phyloP scores from a whole-genome alignment of 495 filamentous ascomycete species.

The Trichoderma gamsii region DNA sequence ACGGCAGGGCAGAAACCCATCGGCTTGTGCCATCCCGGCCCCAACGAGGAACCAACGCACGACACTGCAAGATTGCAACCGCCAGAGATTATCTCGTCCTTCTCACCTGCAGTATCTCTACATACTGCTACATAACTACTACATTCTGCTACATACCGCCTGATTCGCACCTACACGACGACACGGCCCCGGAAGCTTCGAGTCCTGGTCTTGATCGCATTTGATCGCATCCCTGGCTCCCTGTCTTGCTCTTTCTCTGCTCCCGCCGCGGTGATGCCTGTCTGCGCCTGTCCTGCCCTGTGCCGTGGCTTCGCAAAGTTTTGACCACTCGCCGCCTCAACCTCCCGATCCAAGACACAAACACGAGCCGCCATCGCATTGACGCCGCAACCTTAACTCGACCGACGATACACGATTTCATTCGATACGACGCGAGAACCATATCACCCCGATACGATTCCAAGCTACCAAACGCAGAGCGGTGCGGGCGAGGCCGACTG shows the following conservation, averaged over 20 bases:
- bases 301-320: background rate
- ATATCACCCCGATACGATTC: background rate
- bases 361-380: background rate
- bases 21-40: conserved; percentile 7
- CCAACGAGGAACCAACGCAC: background rate
- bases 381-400: background rate
- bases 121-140: no score
- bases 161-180: background rate
- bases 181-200: background rate
- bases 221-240: background rate
- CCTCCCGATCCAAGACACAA: background rate
- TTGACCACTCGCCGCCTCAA: background rate
- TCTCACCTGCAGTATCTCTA: no score
- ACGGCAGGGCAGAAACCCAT: background rate
- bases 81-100: background rate
- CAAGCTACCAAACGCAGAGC: background rate
- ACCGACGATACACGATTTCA: background rate
- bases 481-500: background rate
- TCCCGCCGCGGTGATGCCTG: conserved; percentile 4
- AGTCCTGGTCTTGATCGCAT: background rate
- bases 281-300: conserved; percentile 1
- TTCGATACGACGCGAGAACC: background rate
- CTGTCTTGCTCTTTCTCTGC: background rate
- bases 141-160: no score
- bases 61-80: background rate